phyloP scores from a whole-genome alignment of 1,139 yeast genomes.

The Diutina mesorugosa region DNA sequence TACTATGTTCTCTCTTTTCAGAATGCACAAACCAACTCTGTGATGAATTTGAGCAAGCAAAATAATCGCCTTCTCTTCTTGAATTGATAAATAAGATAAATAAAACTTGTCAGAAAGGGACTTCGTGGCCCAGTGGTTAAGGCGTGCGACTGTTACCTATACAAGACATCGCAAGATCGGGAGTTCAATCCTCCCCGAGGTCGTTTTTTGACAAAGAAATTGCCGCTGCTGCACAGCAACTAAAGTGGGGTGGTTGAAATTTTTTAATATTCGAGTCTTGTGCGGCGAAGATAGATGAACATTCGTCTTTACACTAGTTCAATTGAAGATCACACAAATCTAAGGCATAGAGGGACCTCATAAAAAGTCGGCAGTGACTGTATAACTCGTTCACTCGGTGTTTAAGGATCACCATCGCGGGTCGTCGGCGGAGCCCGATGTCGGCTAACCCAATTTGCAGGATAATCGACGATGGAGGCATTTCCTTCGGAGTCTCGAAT shows the following conservation, averaged over 20 bases:
- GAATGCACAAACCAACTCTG: too few species aligned
- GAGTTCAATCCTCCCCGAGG: slow-evolving; percentile 2
- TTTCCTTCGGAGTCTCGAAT: too few species aligned
- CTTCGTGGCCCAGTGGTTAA: slow-evolving; percentile 2
- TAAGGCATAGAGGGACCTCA: too few species aligned
- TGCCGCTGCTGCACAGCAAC: background rate
- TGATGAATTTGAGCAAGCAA: too few species aligned
- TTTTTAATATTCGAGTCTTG: background rate
- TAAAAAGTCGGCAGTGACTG: too few species aligned
- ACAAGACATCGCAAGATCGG: background rate
- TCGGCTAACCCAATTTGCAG: background rate
- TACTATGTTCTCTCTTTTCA: too few species aligned
- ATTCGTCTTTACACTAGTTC: too few species aligned
- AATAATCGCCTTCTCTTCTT: too few species aligned
- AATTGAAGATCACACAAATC: too few species aligned
- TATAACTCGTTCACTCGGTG: background rate
- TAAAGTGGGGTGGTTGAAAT: background rate
- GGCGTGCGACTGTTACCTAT: background rate
- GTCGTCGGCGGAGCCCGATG: background rate
- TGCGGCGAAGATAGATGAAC: background rate
- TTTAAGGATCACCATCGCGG: background rate
- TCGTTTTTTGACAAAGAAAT: background rate
- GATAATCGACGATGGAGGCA: too few species aligned
- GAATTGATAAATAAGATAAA: too few species aligned
- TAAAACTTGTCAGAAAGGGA: background rate